Evolutionary conservation across 2,329 filamentous ascomycete genomes (phyloP), one percentile per base, ranked within the genome.

Genomic region (Rhynchosporium agropyri): DNA sequence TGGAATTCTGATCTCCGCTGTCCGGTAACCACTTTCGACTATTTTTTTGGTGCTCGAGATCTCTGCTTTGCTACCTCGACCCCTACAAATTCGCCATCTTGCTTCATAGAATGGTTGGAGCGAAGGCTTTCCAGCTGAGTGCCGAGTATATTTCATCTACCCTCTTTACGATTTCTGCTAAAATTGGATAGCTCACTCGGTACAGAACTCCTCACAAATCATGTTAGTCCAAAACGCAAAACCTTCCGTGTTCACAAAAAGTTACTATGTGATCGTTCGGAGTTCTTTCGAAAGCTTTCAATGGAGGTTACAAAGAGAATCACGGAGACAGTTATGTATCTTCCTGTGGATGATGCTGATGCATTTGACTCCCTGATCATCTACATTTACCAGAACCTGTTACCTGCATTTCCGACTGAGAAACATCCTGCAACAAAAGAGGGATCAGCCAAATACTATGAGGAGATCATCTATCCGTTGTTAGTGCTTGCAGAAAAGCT

Each of bases 231-330:
- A 4, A 58, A 67, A 36, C 33, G 53, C 20, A 63, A 62, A 15
- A 40, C 64, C 9, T 73, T 71, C 38, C 13, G 60, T 1, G 28
- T 72, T 9, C 71, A 72, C 43, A 68, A 67, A 26, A 61, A 68
- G 7, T 42, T 70, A 1, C 42, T 74, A 9, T 68, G 63, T 48
- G 15, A 58, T 15, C 55, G 49, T 2, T 54, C 61, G 1, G 28
- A 42, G 2, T 64, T 38, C 29, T 65, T 68, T 40, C 36, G 1
- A 57, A 26, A 36, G 58, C 62, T 3, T 68, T 67, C n/a, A 61
- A 40, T 6, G 36, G 63, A 0, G 31, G 48, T 3, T 68, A 66
- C 26, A 50, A 60, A 15, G 63, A 69, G 20, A 40, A 20, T 53
- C 0, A 55, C 40, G 2, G 40, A 56, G 4, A 33, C 29, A 2